Evolutionary conservation across 768 basidiomycete genomes (phyloP).

Genomic region (Rhizopogon rudus): DNA sequence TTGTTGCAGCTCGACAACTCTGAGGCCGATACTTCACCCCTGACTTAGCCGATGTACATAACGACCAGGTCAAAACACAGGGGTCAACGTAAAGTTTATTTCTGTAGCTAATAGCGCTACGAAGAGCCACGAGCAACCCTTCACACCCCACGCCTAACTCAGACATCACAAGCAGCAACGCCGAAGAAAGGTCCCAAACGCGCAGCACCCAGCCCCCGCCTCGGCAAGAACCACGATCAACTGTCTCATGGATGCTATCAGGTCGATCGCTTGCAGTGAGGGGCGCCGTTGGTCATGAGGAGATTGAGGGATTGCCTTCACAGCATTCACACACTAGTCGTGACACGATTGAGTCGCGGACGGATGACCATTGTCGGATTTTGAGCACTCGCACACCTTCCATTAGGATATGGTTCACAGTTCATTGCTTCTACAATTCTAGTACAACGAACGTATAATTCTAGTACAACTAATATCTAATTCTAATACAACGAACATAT

Average conservation of each 20-base stretch:
- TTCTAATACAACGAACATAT: too few relatives aligned
- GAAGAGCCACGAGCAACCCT: conserved; percentile 1
- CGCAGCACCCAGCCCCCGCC: conserved; percentile 3
- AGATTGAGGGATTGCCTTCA: conserved; percentile 5
- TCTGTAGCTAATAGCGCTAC: not conserved
- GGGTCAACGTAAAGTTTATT: not conserved
- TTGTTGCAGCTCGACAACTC: not conserved
- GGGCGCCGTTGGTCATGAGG: conserved; percentile 1
- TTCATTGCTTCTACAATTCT: not conserved
- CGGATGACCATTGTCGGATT: conserved; percentile 6
- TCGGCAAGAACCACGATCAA: conserved; percentile 16
- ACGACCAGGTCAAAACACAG: not conserved
- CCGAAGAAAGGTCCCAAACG: conserved; percentile 20
- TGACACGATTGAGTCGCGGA: conserved; percentile 36
- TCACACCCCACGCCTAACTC: conserved; percentile 18
- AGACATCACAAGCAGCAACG: conserved; percentile 15
- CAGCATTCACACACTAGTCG: conserved; percentile 11
- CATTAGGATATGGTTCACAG: conserved; percentile 6
- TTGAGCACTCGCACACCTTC: not conserved
- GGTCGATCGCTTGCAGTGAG: conserved; percentile 10
- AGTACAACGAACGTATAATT: not conserved
- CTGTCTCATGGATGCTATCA: conserved; percentile 23
- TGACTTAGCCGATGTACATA: not conserved
- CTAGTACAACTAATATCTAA: too few relatives aligned
- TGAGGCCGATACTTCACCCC: not conserved